phyloP scores from a whole-genome alignment of 805 yeast species.

The Torulaspora maleeae region DNA sequence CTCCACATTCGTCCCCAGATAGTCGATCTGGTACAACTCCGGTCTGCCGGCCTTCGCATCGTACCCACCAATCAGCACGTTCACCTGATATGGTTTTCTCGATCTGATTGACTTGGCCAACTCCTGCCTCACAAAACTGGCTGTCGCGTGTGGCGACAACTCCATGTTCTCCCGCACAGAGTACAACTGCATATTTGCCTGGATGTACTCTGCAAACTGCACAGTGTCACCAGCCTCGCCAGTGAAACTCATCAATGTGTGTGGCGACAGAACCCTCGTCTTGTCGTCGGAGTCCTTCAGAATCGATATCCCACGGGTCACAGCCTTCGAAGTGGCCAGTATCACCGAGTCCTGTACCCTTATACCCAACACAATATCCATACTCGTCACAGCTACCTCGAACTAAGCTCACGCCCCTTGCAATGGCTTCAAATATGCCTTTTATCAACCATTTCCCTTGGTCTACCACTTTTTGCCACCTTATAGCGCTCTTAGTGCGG shows the following conservation, averaged over 20 bases:
- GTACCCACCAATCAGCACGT: conserved; percentile 81
- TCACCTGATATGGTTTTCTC: conserved; percentile 94
- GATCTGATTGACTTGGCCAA: conserved; percentile 85
- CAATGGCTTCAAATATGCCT: no score
- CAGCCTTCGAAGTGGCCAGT: conserved; percentile 91
- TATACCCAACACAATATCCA: conserved; percentile 91
- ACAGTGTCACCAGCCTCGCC: conserved; percentile 97
- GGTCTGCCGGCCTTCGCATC: conserved; percentile 58
- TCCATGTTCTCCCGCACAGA: conserved; percentile 81
- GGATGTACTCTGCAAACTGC: conserved; percentile 90
- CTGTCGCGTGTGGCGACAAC: conserved; percentile 78
- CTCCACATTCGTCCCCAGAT: conserved; percentile 84
- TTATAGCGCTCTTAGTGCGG: conserved; percentile 1
- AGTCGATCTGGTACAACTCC: conserved; percentile 82
- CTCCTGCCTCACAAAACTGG: conserved; percentile 82
- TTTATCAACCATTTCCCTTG: conserved; percentile 1
- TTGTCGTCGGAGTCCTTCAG: conserved; percentile 76
- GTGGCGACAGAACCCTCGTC: conserved; percentile 68
- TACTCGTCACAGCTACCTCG: conserved; percentile 29
- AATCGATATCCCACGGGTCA: conserved; percentile 83
- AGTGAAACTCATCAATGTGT: conserved; percentile 78
- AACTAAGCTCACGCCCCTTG: no score
- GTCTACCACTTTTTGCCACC: conserved; percentile 8
- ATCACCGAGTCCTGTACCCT: conserved; percentile 75
- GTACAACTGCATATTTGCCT: conserved; percentile 85